Conservation (phyloP, 208 protist genomes). For the Crithidia brevicula region DNA sequence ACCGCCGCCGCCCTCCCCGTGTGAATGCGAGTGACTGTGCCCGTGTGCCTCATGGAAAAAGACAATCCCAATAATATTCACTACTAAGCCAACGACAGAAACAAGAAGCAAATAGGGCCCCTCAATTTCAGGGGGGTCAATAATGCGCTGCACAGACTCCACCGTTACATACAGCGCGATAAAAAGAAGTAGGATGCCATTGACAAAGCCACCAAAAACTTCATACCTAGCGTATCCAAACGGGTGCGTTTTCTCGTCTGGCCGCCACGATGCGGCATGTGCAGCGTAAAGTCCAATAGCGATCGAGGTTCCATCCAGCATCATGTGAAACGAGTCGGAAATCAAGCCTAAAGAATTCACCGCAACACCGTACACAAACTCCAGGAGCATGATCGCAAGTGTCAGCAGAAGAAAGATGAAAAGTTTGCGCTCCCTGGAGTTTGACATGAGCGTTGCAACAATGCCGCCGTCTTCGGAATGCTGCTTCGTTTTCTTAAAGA, state of each 20-base stretch:
- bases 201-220: slow-evolving; percentile 85
- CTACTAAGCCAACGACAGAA: slow-evolving; percentile 74
- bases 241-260: slow-evolving; percentile 79
- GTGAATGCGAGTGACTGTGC: slow-evolving; percentile 55
- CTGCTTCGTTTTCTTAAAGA: slow-evolving; percentile 22
- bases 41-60: slow-evolving; percentile 84
- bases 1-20: slow-evolving; percentile 37
- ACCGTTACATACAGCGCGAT: slow-evolving; percentile 80
- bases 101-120: slow-evolving; percentile 80
- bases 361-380: slow-evolving; percentile 80
- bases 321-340: slow-evolving; percentile 98
- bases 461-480: slow-evolving; percentile 1
- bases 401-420: slow-evolving; percentile 79
- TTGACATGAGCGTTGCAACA: slow-evolving; percentile 17
- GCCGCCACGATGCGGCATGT: slow-evolving; percentile 91
- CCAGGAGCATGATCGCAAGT: slow-evolving; percentile 78
- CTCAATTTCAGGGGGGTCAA: slow-evolving; percentile 82
- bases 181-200: slow-evolving; percentile 84
- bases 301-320: slow-evolving; percentile 96
- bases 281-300: slow-evolving; percentile 93
- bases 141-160: slow-evolving; percentile 78
- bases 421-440: slow-evolving; percentile 53
- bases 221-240: slow-evolving; percentile 89
- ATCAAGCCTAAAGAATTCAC: slow-evolving; percentile 92
- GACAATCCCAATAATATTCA: slow-evolving; percentile 84